Conservation (phyloP, 148 eudicot genomes). For the Nepenthes mirabilis region DNA sequence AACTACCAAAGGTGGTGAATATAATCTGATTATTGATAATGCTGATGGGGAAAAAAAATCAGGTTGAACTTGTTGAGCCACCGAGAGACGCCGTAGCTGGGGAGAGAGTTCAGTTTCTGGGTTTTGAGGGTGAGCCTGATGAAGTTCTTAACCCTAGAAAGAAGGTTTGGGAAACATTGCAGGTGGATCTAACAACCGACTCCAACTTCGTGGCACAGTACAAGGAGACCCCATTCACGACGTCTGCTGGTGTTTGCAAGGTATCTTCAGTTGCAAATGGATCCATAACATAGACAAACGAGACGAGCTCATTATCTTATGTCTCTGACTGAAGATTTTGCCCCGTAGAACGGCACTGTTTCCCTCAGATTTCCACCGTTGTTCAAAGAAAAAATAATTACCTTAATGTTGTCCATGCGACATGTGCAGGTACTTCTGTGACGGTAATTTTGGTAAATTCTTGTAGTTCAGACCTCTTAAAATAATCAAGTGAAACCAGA, state of each 20-base stretch:
- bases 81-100: conserved; percentile 58
- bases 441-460: no score
- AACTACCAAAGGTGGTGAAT: no score
- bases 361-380: no score
- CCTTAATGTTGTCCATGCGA: no score
- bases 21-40: neutral
- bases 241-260: conserved; percentile 82
- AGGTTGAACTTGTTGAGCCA: conserved; percentile 94
- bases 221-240: conserved; percentile 74
- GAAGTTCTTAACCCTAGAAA: conserved; percentile 85
- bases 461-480: no score
- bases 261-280: conserved; percentile 61
- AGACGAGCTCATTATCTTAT: no score
- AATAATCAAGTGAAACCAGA: no score
- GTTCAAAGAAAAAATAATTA: no score
- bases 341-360: no score
- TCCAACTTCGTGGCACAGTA: conserved; percentile 56
- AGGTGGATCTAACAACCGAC: conserved; percentile 51
- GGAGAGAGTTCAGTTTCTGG: conserved; percentile 64
- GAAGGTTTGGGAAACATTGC: conserved; percentile 85
- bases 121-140: conserved; percentile 67
- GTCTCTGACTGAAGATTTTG: no score
- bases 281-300: conserved; percentile 13
- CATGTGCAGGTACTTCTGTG: no score
- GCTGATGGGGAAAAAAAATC: conserved; percentile 6